Conservation (phyloP, 371 early-diverging fungal species). For the Syncephalis plumigaleata region DNA sequence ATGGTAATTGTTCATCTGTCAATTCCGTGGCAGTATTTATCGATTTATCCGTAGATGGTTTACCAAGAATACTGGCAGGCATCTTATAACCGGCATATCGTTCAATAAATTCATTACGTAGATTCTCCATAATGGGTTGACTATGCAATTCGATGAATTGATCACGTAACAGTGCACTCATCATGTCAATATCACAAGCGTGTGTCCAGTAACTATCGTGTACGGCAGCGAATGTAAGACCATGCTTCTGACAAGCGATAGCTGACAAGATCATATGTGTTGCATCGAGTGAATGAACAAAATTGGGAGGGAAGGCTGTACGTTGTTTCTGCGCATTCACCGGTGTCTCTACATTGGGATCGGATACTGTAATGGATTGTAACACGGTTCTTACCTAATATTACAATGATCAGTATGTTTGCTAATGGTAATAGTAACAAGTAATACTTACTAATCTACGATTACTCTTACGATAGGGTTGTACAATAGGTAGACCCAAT, state of each 20-base stretch:
- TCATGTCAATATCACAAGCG: conserved; percentile 72
- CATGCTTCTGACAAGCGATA: conserved; percentile 58
- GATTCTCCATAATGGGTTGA: conserved; percentile 66
- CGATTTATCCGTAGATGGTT: conserved; percentile 10
- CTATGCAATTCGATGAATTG: conserved; percentile 80
- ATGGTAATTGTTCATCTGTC: too few relatives aligned
- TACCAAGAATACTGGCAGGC: conserved; percentile 21
- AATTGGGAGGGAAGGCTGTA: conserved; percentile 97
- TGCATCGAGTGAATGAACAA: conserved; percentile 94
- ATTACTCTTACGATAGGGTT: conserved; percentile 77
- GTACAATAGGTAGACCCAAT: conserved; percentile 84
- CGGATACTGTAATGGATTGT: conserved; percentile 61
- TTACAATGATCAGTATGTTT: too few relatives aligned
- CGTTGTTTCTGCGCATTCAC: conserved; percentile 85
- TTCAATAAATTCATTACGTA: conserved; percentile 65
- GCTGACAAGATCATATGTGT: conserved; percentile 95
- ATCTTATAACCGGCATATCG: conserved; percentile 61
- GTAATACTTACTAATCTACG: conserved; percentile 47
- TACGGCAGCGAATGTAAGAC: conserved; percentile 82
- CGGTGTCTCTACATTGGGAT: conserved; percentile 49
- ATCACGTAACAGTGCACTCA: conserved; percentile 75
- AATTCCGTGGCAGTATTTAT: conserved; percentile 14
- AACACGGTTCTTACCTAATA: conserved; percentile 11
- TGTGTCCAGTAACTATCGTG: conserved; percentile 99
- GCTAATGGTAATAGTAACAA: too few relatives aligned